These are phyloP conservation scores for Ogataea henricii DNA, from an alignment of 805 yeast species.

Conservation along the genomic window DNA sequence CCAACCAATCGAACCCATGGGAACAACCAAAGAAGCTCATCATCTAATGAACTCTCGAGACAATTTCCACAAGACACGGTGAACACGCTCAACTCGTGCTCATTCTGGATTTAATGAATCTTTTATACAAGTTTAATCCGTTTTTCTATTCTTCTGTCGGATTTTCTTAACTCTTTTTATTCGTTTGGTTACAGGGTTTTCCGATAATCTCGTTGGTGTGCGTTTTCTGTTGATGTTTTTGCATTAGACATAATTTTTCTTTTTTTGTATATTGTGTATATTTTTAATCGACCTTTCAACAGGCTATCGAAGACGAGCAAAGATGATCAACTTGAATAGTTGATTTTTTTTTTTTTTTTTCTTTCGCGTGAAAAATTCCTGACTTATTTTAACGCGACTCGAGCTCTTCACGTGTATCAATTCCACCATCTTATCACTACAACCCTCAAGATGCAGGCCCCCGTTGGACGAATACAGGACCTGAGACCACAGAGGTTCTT, in stretches of 20 bases:
- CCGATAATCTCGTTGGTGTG: conserved; percentile 4
- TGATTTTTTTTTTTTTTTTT: too few relatives aligned
- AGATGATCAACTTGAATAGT: too few relatives aligned
- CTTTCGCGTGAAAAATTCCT: too few relatives aligned
- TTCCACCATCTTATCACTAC: too few relatives aligned
- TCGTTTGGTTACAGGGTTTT: conserved; percentile 9
- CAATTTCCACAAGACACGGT: conserved; percentile 1
- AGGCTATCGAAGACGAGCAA: conserved; percentile 19
- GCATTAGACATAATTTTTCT: conserved; percentile 19
- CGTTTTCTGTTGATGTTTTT: conserved; percentile 13
- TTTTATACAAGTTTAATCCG: conserved; percentile 9
- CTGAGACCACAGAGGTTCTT: background rate
- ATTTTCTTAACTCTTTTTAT: background rate
- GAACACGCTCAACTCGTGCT: conserved; percentile 36
- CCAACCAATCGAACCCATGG: conserved; percentile 98
- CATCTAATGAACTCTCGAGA: conserved; percentile 41
- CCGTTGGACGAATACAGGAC: background rate
- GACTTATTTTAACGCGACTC: too few relatives aligned
- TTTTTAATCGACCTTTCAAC: conserved; percentile 24
- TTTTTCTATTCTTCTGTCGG: conserved; percentile 4
- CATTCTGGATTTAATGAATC: conserved; percentile 9
- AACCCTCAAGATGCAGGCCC: too few relatives aligned
- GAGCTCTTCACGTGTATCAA: too few relatives aligned
- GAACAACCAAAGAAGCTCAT: conserved; percentile 88
- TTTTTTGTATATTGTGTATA: conserved; percentile 23